These are phyloP conservation scores for Pseudopyrenochaeta lycopersici DNA, from an alignment of 2,329 filamentous ascomycete species.

Conservation along the genomic window DNA sequence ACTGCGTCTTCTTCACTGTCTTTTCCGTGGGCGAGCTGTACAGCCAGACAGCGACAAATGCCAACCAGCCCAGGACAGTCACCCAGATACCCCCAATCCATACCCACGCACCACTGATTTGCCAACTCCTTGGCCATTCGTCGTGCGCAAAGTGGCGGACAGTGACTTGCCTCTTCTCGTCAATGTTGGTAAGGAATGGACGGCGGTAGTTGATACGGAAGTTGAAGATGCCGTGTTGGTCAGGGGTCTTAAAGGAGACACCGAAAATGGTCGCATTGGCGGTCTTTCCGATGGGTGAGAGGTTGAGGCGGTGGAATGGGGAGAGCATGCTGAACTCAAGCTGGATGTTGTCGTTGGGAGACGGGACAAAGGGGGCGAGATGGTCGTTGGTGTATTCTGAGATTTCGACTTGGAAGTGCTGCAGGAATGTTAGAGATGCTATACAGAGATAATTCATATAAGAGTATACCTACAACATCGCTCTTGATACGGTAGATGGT, in stretches of 20 bases:
- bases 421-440: constrained; percentile 19
- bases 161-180: constrained; percentile 94
- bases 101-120: constrained; percentile 90
- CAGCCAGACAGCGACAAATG: constrained; percentile 88
- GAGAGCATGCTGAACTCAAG: constrained; percentile 99
- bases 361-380: constrained; percentile 77
- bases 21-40: constrained; percentile 71
- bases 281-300: constrained; percentile 66
- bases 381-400: constrained; percentile 83
- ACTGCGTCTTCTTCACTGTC: constrained; percentile 60
- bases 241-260: constrained; percentile 81
- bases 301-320: constrained; percentile 88
- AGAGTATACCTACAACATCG: constrained; percentile 77
- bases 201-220: constrained; percentile 98
- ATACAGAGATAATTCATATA: not conserved
- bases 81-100: constrained; percentile 90
- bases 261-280: constrained; percentile 77
- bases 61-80: constrained; percentile 84
- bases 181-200: constrained; percentile 85
- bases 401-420: constrained; percentile 88
- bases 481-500: constrained; percentile 95
- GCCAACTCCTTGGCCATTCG: constrained; percentile 91
- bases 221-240: constrained; percentile 99
- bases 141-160: constrained; percentile 97
- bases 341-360: constrained; percentile 78